phyloP scores from a whole-genome alignment of 352 stramenopile species.

The Phytophthora tubulina region DNA sequence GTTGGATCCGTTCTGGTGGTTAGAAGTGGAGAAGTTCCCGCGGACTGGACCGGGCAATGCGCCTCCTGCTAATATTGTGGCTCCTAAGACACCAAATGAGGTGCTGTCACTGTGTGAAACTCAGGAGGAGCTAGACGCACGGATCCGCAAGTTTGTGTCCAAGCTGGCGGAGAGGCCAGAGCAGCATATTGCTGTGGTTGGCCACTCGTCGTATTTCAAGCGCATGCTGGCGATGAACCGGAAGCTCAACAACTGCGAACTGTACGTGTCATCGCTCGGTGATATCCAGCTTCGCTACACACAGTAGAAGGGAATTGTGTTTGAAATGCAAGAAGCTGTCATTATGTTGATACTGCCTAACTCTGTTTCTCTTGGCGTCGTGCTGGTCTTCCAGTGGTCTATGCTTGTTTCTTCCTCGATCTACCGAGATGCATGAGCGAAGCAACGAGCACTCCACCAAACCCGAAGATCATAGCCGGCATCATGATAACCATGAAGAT shows the following conservation, averaged over 20 bases:
- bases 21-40: constrained; percentile 48
- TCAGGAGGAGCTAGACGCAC: constrained; percentile 59
- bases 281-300: constrained; percentile 35
- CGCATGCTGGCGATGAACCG: constrained; percentile 81
- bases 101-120: constrained; percentile 71
- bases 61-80: constrained; percentile 30
- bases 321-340: constrained; percentile 13
- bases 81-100: constrained; percentile 50
- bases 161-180: constrained; percentile 68
- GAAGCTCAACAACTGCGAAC: constrained; percentile 86
- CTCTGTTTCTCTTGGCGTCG: background rate
- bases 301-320: constrained; percentile 1
- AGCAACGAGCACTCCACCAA: constrained; percentile 55
- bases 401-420: constrained; percentile 39
- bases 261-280: constrained; percentile 49
- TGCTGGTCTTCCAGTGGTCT: background rate
- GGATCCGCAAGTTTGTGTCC: constrained; percentile 72
- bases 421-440: constrained; percentile 58
- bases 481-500: constrained; percentile 88
- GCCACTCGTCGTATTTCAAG: constrained; percentile 89
- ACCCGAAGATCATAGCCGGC: constrained; percentile 72
- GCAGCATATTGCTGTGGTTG: constrained; percentile 80
- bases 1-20: constrained; percentile 74
- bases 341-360: constrained; percentile 15
- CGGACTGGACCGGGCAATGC: constrained; percentile 36